These are phyloP conservation scores for Tubosaeta sp. DNA, from an alignment of 768 basidiomycete genomes.

Conservation along the genomic window DNA sequence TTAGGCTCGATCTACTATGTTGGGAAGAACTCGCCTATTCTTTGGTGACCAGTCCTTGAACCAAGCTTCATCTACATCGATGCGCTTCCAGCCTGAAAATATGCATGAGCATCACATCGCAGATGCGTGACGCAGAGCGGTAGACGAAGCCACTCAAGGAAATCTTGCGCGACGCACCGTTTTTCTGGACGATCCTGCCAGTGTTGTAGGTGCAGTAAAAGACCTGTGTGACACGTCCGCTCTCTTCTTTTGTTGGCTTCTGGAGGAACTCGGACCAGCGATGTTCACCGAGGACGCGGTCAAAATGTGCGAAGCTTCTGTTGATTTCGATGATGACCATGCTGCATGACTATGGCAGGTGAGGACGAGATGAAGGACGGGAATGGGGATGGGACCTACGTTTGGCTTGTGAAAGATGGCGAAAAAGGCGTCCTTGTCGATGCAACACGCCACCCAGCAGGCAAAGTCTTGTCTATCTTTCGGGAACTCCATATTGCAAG, in stretches of 20 bases:
- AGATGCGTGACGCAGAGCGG: neutral
- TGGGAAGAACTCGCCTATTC: slow-evolving; percentile 18
- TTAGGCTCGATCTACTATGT: neutral
- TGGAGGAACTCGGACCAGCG: slow-evolving; percentile 39
- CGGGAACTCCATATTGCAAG: slow-evolving; percentile 38
- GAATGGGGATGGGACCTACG: slow-evolving; percentile 33
- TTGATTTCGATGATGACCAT: slow-evolving; percentile 44
- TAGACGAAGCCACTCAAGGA: neutral
- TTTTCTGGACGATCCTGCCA: slow-evolving; percentile 41
- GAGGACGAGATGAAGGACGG: neutral
- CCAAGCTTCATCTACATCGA: slow-evolving; percentile 41
- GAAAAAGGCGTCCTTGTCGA: slow-evolving; percentile 31
- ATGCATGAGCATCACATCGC: neutral
- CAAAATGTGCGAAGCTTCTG: slow-evolving; percentile 28
- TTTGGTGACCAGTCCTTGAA: slow-evolving; percentile 30
- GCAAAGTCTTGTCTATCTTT: slow-evolving; percentile 37
- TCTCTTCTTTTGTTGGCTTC: slow-evolving; percentile 29
- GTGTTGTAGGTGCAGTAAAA: slow-evolving; percentile 39
- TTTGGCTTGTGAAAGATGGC: slow-evolving; percentile 43
- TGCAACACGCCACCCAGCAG: slow-evolving; percentile 41
- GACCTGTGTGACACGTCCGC: slow-evolving; percentile 26
- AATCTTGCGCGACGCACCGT: slow-evolving; percentile 33
- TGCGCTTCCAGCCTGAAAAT: slow-evolving; percentile 44
- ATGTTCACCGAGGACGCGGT: slow-evolving; percentile 40
- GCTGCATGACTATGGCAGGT: slow-evolving; percentile 34